A percentile compares a stretch with the other conserved stretches of the same genome.
phyloP scores from a whole-genome alignment of 2,329 filamentous ascomycete species.

The Penicillium sp. region DNA sequence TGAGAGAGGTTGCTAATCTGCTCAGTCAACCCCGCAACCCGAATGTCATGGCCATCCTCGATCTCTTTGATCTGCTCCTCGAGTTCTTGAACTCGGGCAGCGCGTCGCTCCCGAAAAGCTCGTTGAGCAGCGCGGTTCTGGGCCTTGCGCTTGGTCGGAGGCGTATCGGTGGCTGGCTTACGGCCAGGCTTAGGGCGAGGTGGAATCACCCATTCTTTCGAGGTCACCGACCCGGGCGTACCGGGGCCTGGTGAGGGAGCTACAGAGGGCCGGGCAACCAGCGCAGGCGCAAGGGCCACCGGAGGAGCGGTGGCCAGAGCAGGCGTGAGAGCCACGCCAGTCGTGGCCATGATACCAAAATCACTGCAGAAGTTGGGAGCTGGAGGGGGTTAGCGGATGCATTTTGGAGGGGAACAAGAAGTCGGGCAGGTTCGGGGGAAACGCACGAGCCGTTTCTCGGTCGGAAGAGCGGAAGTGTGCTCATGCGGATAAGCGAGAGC shows the following conservation, averaged over 20 bases:
- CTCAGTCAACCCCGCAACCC: conserved; percentile 58
- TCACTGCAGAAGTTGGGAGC: conserved; percentile 24
- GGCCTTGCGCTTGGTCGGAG: conserved; percentile 88
- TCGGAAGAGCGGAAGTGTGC: conserved; percentile 42
- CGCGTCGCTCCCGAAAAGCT: conserved; percentile 84
- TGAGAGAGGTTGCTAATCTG: conserved; percentile 61
- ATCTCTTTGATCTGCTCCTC: conserved; percentile 56
- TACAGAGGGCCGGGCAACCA: conserved; percentile 45
- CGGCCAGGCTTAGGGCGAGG: conserved; percentile 86
- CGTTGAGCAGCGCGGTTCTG: conserved; percentile 93
- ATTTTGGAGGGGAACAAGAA: conserved; percentile 13
- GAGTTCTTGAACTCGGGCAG: conserved; percentile 76
- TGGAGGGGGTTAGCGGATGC: conserved; percentile 29
- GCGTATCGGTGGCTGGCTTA: conserved; percentile 91
- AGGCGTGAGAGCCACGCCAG: conserved; percentile 42
- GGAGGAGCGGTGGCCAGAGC: conserved; percentile 37
- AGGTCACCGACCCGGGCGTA: conserved; percentile 64
- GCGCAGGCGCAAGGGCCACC: conserved; percentile 36
- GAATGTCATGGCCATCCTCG: conserved; percentile 51
- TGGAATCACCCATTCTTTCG: conserved; percentile 83
- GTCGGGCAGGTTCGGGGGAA: conserved; percentile 25
- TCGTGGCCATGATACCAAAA: conserved; percentile 39
- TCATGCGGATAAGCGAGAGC: conserved; percentile 37
- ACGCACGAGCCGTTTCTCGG: conserved; percentile 34
- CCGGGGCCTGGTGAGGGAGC: conserved; percentile 45